phyloP scores from a whole-genome alignment of 2,329 filamentous ascomycete species.

The Septoria petroselini region DNA sequence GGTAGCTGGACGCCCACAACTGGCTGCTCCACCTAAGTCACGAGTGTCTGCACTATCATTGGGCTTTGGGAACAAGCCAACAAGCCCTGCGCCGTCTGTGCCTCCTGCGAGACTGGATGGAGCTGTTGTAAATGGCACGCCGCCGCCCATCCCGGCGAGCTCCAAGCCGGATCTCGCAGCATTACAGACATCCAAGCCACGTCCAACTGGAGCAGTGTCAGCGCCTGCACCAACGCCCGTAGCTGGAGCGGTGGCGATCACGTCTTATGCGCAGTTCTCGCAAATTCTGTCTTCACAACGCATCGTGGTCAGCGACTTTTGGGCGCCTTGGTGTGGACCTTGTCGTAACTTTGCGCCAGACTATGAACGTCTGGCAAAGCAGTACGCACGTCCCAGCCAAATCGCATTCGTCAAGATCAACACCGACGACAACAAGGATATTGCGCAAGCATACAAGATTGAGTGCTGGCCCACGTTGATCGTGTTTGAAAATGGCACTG shows the following conservation, averaged over 20 bases:
- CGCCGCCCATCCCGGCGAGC: conserved; percentile 53
- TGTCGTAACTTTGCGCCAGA: conserved; percentile 25
- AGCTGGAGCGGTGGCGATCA: conserved; percentile 20
- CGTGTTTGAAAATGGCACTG: conserved; percentile 17
- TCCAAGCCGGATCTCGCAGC: conserved; percentile 59
- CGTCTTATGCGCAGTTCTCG: conserved; percentile 18
- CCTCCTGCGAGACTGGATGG: conserved; percentile 14
- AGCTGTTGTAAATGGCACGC: conserved; percentile 29
- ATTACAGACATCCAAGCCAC: conserved; percentile 54
- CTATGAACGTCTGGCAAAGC: conserved; percentile 19
- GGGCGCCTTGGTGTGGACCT: conserved; percentile 24
- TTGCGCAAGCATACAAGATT: conserved; percentile 20
- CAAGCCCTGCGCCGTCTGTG: conserved; percentile 17
- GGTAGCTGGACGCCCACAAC: conserved; percentile 18
- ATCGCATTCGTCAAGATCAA: conserved; percentile 27
- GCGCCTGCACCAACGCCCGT: conserved; percentile 15
- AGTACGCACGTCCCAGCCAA: conserved; percentile 19
- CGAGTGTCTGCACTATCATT: conserved; percentile 32
- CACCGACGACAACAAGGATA: conserved; percentile 25
- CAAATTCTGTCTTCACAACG: conserved; percentile 19
- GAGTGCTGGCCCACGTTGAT: conserved; percentile 25
- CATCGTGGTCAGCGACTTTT: conserved; percentile 23
- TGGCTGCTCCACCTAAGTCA: conserved; percentile 25
- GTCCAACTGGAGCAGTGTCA: conserved; percentile 19
- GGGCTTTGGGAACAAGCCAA: conserved; percentile 31